A percentile compares a stretch with the other conserved stretches of the same genome.
Conservation (phyloP, 164 flowering plant genomes). For the Pachysandra terminalis region DNA sequence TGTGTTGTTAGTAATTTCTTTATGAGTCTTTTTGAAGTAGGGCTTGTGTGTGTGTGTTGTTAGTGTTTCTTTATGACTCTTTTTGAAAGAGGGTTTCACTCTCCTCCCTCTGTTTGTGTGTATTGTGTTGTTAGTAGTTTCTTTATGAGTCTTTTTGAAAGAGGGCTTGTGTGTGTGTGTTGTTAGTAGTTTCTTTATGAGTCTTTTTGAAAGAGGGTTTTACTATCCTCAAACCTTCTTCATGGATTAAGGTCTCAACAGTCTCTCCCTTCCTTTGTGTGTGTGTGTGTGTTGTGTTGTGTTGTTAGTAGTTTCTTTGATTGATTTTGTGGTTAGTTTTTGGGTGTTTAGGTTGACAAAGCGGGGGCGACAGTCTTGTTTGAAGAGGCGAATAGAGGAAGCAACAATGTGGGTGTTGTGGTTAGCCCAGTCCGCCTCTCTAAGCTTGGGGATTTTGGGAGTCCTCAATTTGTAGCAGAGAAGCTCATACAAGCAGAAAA, state of each 20-base stretch:
- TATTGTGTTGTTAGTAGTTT: neutral
- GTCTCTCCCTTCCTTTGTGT: constrained; percentile 1
- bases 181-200: no score
- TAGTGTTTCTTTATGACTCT: no score
- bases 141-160: no score
- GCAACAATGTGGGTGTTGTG: constrained; percentile 81
- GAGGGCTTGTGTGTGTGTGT: no score
- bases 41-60: no score
- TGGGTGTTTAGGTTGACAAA: constrained; percentile 64
- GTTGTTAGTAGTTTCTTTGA: neutral
- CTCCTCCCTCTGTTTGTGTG: neutral
- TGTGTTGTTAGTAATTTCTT: no score
- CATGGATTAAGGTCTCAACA: constrained; percentile 51
- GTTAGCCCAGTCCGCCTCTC: constrained; percentile 73
- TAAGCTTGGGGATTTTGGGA: constrained; percentile 71
- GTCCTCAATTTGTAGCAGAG: constrained; percentile 77
- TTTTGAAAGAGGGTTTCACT: no score
- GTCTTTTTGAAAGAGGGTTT: constrained; percentile 70
- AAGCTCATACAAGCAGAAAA: constrained; percentile 91
- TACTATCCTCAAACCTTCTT: constrained; percentile 79
- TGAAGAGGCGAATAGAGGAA: constrained; percentile 60
- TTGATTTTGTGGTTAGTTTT: neutral
- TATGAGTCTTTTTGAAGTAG: no score
- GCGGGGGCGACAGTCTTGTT: constrained; percentile 86
- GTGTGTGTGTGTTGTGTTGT: neutral